Evolutionary conservation across 306 rosid genomes (phyloP).

Genomic region (Begonia fuchsioides): DNA sequence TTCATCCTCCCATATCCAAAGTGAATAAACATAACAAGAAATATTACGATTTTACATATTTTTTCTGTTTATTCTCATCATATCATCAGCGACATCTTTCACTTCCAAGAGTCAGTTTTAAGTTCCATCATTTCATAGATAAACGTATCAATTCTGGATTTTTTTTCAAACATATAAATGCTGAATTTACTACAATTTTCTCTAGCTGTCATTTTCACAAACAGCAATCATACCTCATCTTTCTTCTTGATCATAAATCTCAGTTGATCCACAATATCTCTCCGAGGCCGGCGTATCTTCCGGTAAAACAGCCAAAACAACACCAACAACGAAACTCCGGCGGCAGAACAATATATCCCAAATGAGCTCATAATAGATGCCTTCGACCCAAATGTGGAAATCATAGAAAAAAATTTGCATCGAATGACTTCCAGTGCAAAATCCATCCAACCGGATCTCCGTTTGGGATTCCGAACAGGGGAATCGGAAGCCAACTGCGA

Average conservation of each 20-base stretch:
- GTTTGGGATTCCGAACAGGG: conserved; percentile 10
- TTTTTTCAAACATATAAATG: too few species aligned
- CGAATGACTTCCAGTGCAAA: conserved; percentile 28
- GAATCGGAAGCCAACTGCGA: conserved; percentile 14
- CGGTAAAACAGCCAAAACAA: conserved; percentile 27
- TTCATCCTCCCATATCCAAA: too few species aligned
- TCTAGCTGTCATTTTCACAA: conserved; percentile 12
- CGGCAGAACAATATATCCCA: conserved; percentile 23
- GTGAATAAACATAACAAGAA: too few species aligned
- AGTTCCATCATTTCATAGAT: too few species aligned
- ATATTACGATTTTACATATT: too few species aligned
- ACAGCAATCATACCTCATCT: conserved; percentile 41
- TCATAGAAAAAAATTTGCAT: conserved; percentile 20
- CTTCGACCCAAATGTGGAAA: conserved; percentile 14
- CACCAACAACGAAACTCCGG: conserved; percentile 13
- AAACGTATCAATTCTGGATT: too few species aligned
- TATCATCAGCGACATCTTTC: too few species aligned
- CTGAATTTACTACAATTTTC: too few species aligned
- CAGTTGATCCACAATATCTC: conserved; percentile 13
- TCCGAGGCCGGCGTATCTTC: conserved; percentile 17
- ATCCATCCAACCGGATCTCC: conserved; percentile 21
- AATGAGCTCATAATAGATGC: conserved; percentile 11
- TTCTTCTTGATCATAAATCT: conserved; percentile 26
- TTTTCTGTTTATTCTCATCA: too few species aligned
- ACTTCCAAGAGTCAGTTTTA: too few species aligned